Evolutionary conservation across 208 protist genomes (phyloP).

Genomic region (Porcisia deanei): DNA sequence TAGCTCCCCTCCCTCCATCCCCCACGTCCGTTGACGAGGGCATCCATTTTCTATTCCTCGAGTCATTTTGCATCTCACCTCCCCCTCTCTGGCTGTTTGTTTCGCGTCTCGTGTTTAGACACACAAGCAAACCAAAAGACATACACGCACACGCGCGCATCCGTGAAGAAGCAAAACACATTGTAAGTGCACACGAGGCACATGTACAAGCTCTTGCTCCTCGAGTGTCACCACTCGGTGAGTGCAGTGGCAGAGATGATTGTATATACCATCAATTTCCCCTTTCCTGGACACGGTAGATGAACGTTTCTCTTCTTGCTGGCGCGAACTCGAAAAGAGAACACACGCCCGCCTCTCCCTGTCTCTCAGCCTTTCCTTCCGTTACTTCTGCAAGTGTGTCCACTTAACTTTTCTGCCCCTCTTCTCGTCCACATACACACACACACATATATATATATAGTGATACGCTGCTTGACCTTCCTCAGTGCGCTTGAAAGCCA

Average conservation of each 20-base stretch:
- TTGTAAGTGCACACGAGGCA: background rate
- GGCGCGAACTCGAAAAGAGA: background rate
- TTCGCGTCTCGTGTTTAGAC: background rate
- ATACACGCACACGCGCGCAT: background rate
- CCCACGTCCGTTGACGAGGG: background rate
- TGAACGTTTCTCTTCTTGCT: background rate
- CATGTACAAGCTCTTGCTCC: background rate
- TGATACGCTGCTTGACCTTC: background rate
- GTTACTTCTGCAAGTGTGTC: background rate
- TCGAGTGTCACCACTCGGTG: background rate
- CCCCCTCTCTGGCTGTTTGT: background rate
- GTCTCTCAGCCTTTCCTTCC: background rate
- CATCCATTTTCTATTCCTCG: background rate
- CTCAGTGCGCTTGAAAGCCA: background rate
- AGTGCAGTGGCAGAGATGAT: background rate
- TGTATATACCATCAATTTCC: background rate
- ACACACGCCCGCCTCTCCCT: background rate
- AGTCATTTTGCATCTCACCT: background rate
- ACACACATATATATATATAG: background rate
- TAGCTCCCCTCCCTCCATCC: background rate
- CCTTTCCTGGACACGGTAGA: background rate
- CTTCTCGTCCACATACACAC: background rate
- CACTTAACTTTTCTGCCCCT: background rate
- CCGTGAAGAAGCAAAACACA: background rate
- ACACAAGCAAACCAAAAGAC: background rate